These are phyloP conservation scores for Alternaria sp. DNA, from an alignment of 2,329 filamentous ascomycete genomes.

Conservation along the genomic window DNA sequence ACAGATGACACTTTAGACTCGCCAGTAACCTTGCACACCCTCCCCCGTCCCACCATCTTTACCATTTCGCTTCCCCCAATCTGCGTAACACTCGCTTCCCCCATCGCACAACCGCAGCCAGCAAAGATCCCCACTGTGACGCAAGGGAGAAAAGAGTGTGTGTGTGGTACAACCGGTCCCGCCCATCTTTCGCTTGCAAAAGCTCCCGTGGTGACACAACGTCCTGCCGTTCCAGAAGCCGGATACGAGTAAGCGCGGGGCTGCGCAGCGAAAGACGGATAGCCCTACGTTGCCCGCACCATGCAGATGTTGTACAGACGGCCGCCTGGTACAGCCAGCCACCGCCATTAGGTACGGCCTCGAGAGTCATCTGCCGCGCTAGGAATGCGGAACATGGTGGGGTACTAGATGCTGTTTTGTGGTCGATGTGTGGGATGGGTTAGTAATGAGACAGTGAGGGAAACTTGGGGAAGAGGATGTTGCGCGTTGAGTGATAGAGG, in stretches of 20 bases:
- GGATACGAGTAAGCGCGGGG: not conserved
- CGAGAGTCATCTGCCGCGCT: not conserved
- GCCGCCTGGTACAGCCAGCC: not conserved
- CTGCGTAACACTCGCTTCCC: not conserved
- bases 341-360: not conserved
- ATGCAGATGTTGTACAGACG: not conserved
- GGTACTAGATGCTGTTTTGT: not conserved
- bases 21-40: not conserved
- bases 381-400: not conserved
- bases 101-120: not conserved
- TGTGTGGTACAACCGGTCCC: not conserved
- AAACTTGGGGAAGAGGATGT: not conserved
- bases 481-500: slow-evolving; percentile 2
- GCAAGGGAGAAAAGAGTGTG: not conserved
- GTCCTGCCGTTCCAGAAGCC: not conserved
- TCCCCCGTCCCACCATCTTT: not conserved
- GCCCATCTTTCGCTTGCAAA: not conserved
- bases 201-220: not conserved
- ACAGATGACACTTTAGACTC: slow-evolving; percentile 1
- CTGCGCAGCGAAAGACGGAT: not conserved
- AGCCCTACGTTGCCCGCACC: not conserved
- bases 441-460: not conserved
- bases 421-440: not conserved
- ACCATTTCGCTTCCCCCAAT: not conserved
- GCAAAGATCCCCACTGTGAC: not conserved